Conservation (phyloP, 2,329 filamentous ascomycete genomes). For the Fonsecaea pedrosoi region DNA sequence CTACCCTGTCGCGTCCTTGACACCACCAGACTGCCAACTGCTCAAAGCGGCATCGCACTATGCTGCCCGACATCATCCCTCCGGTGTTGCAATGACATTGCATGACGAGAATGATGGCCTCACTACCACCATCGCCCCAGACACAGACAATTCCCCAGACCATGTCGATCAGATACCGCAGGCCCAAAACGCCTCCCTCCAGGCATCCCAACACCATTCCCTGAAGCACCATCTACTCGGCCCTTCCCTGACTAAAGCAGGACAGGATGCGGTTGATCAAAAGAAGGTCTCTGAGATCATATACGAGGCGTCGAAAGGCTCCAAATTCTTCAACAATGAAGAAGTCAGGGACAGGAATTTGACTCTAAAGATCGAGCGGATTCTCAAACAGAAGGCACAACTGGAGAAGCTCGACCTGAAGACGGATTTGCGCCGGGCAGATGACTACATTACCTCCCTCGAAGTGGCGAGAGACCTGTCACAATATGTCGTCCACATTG, state of each 20-base stretch:
- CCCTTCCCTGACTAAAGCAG: slow-evolving; percentile 90
- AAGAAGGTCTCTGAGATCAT: slow-evolving; percentile 94
- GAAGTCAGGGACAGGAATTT: slow-evolving; percentile 80
- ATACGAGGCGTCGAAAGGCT: slow-evolving; percentile 94
- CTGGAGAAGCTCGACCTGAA: slow-evolving; percentile 79
- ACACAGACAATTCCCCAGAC: neutral
- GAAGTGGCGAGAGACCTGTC: slow-evolving; percentile 80
- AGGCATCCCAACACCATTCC: slow-evolving; percentile 60
- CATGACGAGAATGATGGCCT: slow-evolving; percentile 21
- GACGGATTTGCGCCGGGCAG: slow-evolving; percentile 74
- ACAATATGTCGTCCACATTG: slow-evolving; percentile 86
- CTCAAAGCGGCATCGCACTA: slow-evolving; percentile 6
- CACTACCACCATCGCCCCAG: slow-evolving; percentile 12
- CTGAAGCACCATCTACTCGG: slow-evolving; percentile 90
- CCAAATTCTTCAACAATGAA: slow-evolving; percentile 94
- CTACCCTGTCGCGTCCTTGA: slow-evolving; percentile 9
- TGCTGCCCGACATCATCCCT: slow-evolving; percentile 11
- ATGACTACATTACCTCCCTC: slow-evolving; percentile 79
- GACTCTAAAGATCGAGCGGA: slow-evolving; percentile 83
- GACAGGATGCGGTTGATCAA: slow-evolving; percentile 93
- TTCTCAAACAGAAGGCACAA: slow-evolving; percentile 74
- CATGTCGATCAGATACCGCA: neutral
- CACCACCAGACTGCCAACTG: neutral
- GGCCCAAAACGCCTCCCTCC: slow-evolving; percentile 17
- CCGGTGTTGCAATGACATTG: slow-evolving; percentile 28